Evolutionary conservation across 2,329 filamentous ascomycete species (phyloP).

Genomic region (Pseudogymnoascus sp.): DNA sequence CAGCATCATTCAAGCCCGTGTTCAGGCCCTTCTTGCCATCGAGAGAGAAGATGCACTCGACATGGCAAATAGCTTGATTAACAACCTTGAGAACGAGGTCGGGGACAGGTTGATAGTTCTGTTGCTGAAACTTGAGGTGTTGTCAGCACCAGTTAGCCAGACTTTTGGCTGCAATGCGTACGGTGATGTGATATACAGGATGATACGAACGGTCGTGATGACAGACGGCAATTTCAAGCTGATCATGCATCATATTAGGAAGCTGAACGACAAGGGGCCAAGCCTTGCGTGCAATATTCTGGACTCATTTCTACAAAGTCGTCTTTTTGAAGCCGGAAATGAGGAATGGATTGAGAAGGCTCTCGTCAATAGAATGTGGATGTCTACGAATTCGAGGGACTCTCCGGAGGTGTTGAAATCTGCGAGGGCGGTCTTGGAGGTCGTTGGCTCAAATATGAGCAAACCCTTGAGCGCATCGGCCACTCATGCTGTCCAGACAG

Average conservation of each 20-base stretch:
- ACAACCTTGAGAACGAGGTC: slow-evolving; percentile 52
- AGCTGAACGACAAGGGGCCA: slow-evolving; percentile 48
- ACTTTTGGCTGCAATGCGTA: slow-evolving; percentile 42
- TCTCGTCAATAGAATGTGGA: slow-evolving; percentile 60
- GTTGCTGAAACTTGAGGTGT: slow-evolving; percentile 59
- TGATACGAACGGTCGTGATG: slow-evolving; percentile 52
- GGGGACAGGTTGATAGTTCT: slow-evolving; percentile 53
- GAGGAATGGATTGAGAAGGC: slow-evolving; percentile 59
- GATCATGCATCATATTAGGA: slow-evolving; percentile 59
- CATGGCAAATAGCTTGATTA: slow-evolving; percentile 50
- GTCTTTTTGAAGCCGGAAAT: slow-evolving; percentile 43
- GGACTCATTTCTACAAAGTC: slow-evolving; percentile 53
- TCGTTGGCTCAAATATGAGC: slow-evolving; percentile 37
- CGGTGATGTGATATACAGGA: slow-evolving; percentile 45
- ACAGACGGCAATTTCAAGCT: slow-evolving; percentile 57
- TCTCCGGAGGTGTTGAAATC: slow-evolving; percentile 28
- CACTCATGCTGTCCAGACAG: slow-evolving; percentile 59
- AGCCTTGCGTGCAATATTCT: slow-evolving; percentile 43
- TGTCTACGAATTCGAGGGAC: slow-evolving; percentile 43
- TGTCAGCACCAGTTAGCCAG: slow-evolving; percentile 41
- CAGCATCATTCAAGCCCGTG: slow-evolving; percentile 55
- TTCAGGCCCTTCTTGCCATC: slow-evolving; percentile 45
- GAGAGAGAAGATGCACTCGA: slow-evolving; percentile 36
- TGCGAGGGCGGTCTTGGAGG: slow-evolving; percentile 37
- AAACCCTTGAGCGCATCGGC: slow-evolving; percentile 48